Evolutionary conservation across 2,329 filamentous ascomycete species (phyloP), one percentile per base, ranked within the genome.

Genomic region (Botrytis fabae): DNA sequence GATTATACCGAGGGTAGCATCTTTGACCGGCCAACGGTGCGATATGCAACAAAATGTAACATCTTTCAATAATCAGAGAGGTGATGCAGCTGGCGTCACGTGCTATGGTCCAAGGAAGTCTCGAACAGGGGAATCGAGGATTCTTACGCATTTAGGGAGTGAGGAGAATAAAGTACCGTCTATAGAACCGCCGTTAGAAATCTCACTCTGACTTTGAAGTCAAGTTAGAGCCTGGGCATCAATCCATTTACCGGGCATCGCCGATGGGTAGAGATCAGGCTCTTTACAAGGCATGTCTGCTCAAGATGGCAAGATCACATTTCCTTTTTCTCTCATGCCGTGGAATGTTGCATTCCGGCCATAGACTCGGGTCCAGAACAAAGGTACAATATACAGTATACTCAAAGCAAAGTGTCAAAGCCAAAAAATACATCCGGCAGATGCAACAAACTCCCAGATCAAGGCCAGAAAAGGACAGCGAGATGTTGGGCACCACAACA

Each of bases 231-330:
- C 40, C 62, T 57, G 28, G 46, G 40, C 64, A 61, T 66, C 38
- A 46, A 38, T 51, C 42, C 5, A 38, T 35, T 38, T 28, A 3
- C 66, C 28, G 70, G 28, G 40, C 70, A 72, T 68, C 62, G 61
- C 51, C 70, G 62, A 68, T 72, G 70, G 28, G 28, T 18, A 32
- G 16, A 25, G 22, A 46, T 57, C 28, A 46, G 48, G 48, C 70
- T 59, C 61, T 72, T 65, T 46, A 44, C 62, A 46, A 68, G 70
- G 59, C 61, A 68, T 28, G 46, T 28, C 38, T 25, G 32, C 46
- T 54, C 14, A 38, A 35, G 61, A 59, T 66, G 62, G 66, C 70
- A 71, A 71, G 62, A 72, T 72, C 62, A 68, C 64, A 68, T 72
- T 51, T 57, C n/a, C 25, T 28, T 25, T 71, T 42, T 60, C 40